phyloP scores from a whole-genome alignment of 2,329 filamentous ascomycete genomes.

The Aspergillus spinulosporus region DNA sequence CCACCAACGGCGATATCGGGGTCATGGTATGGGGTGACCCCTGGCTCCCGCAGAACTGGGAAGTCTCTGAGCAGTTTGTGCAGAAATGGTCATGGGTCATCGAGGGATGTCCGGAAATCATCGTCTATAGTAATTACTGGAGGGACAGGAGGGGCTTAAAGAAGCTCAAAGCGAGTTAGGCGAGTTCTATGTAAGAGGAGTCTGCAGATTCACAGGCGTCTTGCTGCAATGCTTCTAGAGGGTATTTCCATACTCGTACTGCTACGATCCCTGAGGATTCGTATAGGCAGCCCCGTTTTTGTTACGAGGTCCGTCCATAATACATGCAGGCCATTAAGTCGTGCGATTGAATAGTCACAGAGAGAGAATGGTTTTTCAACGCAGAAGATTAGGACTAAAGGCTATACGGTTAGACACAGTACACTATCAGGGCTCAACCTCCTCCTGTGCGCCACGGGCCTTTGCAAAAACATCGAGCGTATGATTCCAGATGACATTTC shows the following conservation, averaged over 20 bases:
- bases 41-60: conserved; percentile 25
- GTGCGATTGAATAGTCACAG: too few species aligned
- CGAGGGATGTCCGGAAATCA: conserved; percentile 21
- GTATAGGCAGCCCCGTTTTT: too few species aligned
- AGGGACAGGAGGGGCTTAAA: conserved; percentile 5
- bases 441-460: background rate
- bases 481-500: background rate
- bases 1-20: conserved; percentile 15
- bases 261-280: too few species aligned
- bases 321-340: too few species aligned
- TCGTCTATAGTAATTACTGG: conserved; percentile 9
- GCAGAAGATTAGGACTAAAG: too few species aligned
- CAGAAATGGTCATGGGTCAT: conserved; percentile 26
- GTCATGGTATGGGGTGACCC: conserved; percentile 26
- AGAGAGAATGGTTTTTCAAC: too few species aligned
- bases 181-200: background rate
- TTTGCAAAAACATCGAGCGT: background rate
- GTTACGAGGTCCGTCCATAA: too few species aligned
- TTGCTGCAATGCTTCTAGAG: too few species aligned
- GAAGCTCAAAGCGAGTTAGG: background rate
- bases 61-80: conserved; percentile 26
- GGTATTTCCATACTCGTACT: too few species aligned
- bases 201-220: too few species aligned
- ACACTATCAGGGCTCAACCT: background rate
- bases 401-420: too few species aligned